Evolutionary conservation across 1,284 basidiomycete species (phyloP).

Genomic region (Polyporus tsugae): DNA sequence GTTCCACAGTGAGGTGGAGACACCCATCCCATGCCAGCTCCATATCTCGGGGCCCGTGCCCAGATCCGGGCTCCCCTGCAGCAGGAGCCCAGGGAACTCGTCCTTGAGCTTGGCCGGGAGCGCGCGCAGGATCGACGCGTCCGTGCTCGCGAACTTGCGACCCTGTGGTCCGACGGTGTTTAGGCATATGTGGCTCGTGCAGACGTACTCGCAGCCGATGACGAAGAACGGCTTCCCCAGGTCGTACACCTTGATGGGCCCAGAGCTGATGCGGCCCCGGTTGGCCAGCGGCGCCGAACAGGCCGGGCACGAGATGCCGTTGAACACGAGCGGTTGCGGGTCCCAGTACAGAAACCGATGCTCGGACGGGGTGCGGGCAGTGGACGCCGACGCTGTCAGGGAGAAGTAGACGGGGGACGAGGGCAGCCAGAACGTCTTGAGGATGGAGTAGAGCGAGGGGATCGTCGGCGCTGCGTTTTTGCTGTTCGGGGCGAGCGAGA

Average conservation of each 20-base stretch:
- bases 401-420: conserved; percentile 77
- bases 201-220: conserved; percentile 80
- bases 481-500: conserved; percentile 59
- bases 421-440: conserved; percentile 83
- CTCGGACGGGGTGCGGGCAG: conserved; percentile 68
- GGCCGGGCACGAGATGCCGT: conserved; percentile 73
- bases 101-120: conserved; percentile 70
- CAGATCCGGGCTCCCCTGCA: conserved; percentile 57
- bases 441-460: conserved; percentile 71
- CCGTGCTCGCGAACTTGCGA: conserved; percentile 72
- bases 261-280: conserved; percentile 71
- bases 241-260: conserved; percentile 78
- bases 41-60: conserved; percentile 66
- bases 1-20: conserved; percentile 73
- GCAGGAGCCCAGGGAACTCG: conserved; percentile 72
- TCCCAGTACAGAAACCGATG: conserved; percentile 84
- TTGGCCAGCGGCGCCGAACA: conserved; percentile 66
- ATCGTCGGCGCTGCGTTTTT: conserved; percentile 55
- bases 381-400: conserved; percentile 73
- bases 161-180: conserved; percentile 53
- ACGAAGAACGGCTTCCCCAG: conserved; percentile 80
- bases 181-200: conserved; percentile 58
- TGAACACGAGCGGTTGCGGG: conserved; percentile 77
- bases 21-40: conserved; percentile 77
- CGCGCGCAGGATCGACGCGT: conserved; percentile 70